Conservation (phyloP, 1,139 yeast species). For the Ogataea hybrid region DNA sequence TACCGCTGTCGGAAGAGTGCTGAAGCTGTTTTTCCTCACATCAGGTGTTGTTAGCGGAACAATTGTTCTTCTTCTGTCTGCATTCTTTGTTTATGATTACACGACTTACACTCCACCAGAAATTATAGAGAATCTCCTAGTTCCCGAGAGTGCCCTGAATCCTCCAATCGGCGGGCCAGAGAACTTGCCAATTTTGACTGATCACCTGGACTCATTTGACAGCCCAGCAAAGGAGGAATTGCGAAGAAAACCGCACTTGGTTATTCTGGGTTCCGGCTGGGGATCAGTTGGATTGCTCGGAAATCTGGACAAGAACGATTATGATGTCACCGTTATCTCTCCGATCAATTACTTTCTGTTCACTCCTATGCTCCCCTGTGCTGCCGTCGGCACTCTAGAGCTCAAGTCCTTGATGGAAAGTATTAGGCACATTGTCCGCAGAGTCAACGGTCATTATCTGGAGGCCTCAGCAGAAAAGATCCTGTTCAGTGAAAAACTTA, state of each 20-base stretch:
- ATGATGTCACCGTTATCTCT: slow-evolving; percentile 58
- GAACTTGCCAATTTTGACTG: slow-evolving; percentile 54
- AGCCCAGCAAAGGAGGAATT: slow-evolving; percentile 38
- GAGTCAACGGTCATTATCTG: slow-evolving; percentile 53
- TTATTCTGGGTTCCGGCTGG: slow-evolving; percentile 63
- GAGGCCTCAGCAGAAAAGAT: slow-evolving; percentile 56
- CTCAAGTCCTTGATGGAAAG: slow-evolving; percentile 57
- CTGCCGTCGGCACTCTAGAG: slow-evolving; percentile 59
- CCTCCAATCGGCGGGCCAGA: slow-evolving; percentile 68
- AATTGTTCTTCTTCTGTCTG: slow-evolving; percentile 36
- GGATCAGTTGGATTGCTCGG: slow-evolving; percentile 50
- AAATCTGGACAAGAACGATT: slow-evolving; percentile 44
- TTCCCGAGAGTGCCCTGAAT: slow-evolving; percentile 48
- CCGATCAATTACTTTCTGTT: slow-evolving; percentile 60
- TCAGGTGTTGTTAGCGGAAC: slow-evolving; percentile 43
- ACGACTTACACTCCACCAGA: slow-evolving; percentile 45
- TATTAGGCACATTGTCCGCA: slow-evolving; percentile 47
- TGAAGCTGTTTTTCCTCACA: slow-evolving; percentile 34
- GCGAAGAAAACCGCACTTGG: slow-evolving; percentile 49
- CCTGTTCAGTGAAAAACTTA: slow-evolving; percentile 48
- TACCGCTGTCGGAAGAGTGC: slow-evolving; percentile 29
- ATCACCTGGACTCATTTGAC: slow-evolving; percentile 54
- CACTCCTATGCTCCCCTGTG: slow-evolving; percentile 58
- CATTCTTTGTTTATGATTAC: slow-evolving; percentile 58
- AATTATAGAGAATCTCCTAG: slow-evolving; percentile 28